phyloP scores from a whole-genome alignment of 371 early-diverging fungal genomes.

The Mucor circinelloides region DNA sequence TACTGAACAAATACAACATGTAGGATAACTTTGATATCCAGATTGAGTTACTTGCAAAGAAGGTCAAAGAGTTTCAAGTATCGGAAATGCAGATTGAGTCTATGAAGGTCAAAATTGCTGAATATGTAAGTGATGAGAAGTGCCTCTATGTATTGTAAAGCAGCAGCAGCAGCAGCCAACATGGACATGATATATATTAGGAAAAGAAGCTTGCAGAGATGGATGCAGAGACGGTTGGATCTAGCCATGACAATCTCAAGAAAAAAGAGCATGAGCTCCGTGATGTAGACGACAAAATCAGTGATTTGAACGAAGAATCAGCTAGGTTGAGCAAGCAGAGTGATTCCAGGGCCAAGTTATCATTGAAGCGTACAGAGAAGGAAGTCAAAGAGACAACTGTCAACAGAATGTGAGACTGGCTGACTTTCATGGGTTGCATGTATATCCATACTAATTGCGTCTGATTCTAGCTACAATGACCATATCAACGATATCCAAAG shows the following conservation, averaged over 20 bases:
- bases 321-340: conserved; percentile 51
- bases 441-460: not conserved
- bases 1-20: too few species aligned
- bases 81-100: conserved; percentile 9
- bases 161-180: not conserved
- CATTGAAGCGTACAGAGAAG: conserved; percentile 50
- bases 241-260: conserved; percentile 5
- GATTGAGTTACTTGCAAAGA: conserved; percentile 2
- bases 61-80: not conserved
- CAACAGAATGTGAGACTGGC: conserved; percentile 20
- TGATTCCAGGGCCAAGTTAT: conserved; percentile 62
- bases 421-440: not conserved
- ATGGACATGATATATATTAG: not conserved
- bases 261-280: conserved; percentile 30
- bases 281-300: conserved; percentile 35
- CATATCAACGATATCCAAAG: conserved; percentile 33
- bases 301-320: conserved; percentile 50
- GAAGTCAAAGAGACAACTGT: conserved; percentile 38
- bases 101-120: not conserved
- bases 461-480: conserved; percentile 11
- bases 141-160: not conserved
- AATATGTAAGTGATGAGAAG: conserved; percentile 1
- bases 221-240: not conserved
- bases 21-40: conserved; percentile 13
- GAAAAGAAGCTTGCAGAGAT: conserved; percentile 6